Conservation (phyloP, 352 stramenopile species). For the Phytophthora multivora region DNA sequence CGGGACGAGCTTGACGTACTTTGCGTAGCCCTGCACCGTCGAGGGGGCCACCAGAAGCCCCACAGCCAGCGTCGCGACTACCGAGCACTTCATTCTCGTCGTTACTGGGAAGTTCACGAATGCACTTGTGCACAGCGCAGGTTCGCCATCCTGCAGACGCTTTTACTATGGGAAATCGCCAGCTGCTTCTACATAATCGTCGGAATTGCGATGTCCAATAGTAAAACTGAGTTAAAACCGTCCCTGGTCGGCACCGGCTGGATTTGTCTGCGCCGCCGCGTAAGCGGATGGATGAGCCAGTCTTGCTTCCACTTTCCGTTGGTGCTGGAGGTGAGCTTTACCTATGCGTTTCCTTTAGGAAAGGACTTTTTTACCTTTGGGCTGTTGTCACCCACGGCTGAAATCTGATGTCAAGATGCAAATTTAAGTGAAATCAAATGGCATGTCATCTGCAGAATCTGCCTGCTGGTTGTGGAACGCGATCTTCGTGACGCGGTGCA, state of each 20-base stretch:
- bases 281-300: neutral
- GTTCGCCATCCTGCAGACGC: constrained; percentile 21
- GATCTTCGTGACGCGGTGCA: no score
- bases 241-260: constrained; percentile 11
- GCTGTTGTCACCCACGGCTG: no score
- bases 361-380: no score
- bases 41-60: constrained; percentile 10
- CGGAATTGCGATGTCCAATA: constrained; percentile 5
- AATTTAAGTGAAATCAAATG: no score
- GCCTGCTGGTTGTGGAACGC: no score
- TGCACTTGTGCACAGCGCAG: constrained; percentile 17
- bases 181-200: constrained; percentile 17
- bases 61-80: constrained; percentile 12
- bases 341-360: neutral
- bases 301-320: neutral
- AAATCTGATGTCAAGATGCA: no score
- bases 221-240: constrained; percentile 11
- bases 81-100: constrained; percentile 7
- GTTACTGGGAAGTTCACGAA: constrained; percentile 22
- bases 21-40: constrained; percentile 36
- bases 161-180: constrained; percentile 27
- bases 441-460: no score
- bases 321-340: neutral
- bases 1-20: constrained; percentile 54
- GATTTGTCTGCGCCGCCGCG: no score